These are phyloP conservation scores for Aquilaria malaccensis DNA, from an alignment of 345 rosid species.

Conservation along the genomic window DNA sequence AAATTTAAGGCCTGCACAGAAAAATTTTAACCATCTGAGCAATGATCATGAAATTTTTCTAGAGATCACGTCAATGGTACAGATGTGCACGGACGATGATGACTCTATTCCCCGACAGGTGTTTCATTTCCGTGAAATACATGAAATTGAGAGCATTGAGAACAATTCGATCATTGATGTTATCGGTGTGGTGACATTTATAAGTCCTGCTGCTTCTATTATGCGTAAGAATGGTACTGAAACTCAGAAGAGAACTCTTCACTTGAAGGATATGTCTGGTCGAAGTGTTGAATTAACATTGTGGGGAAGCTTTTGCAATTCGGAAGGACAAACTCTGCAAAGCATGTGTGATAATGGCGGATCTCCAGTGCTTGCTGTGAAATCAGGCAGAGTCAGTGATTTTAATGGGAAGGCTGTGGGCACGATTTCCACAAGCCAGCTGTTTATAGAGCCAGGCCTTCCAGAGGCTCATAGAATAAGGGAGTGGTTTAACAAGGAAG, in stretches of 20 bases:
- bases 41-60: slow-evolving; percentile 70
- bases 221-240: slow-evolving; percentile 75
- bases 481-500: slow-evolving; percentile 80
- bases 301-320: slow-evolving; percentile 75
- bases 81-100: slow-evolving; percentile 73
- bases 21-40: slow-evolving; percentile 74
- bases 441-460: slow-evolving; percentile 67
- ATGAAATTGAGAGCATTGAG: slow-evolving; percentile 69
- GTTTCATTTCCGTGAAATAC: slow-evolving; percentile 61
- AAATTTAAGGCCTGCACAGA: slow-evolving; percentile 71
- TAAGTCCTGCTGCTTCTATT: slow-evolving; percentile 50
- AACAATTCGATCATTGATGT: slow-evolving; percentile 52
- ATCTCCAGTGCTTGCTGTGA: slow-evolving; percentile 73
- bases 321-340: slow-evolving; percentile 75
- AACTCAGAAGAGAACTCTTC: slow-evolving; percentile 72
- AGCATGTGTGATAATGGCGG: slow-evolving; percentile 67
- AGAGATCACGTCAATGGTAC: slow-evolving; percentile 53
- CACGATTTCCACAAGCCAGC: slow-evolving; percentile 63
- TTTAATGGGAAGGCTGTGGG: slow-evolving; percentile 85
- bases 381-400: slow-evolving; percentile 64
- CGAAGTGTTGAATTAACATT: slow-evolving; percentile 82
- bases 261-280: slow-evolving; percentile 77
- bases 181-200: slow-evolving; percentile 61
- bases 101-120: slow-evolving; percentile 57
- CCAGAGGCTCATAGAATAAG: slow-evolving; percentile 56